Evolutionary conservation across 768 basidiomycete species (phyloP), one percentile per base, ranked within the genome.

Genomic region (Agaricus blazei): DNA sequence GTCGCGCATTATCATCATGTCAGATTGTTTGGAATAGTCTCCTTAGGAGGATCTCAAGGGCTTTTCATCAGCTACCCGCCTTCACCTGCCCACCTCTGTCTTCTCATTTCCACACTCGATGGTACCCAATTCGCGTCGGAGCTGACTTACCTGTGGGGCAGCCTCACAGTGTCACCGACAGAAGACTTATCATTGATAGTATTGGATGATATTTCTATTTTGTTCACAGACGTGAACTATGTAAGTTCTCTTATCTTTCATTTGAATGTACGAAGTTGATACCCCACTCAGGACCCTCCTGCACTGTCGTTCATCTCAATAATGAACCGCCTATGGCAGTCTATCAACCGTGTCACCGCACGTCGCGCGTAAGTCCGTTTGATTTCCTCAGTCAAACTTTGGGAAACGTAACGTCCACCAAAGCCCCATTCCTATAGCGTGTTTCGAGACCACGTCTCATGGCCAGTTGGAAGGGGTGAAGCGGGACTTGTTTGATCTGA

Each of bases 201-300:
- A 31, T 63, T 90, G 15, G 75, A 79, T 48, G 86, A 88, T 57
- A 74, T 76, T 0, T 87, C 86, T 2, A 62, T 70, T 6, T 87
- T 84, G 65, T 82, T 87, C 51, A 9, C 60, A 11, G 23, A 55
- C 31, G 31, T 46, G 4, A 49, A 58, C 14, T 14, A 15, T 42
- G 48, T 60, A 48, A 37, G 58, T 29, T 42, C 41, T 55, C 23
- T 48, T 57, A 62, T 34, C 52, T 53, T 60, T 8, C 43, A 38
- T 34, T 34, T 11, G 24, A 26, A 24, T 42, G 15, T n/a, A 19
- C 37, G 11, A 26, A 15, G 24, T 34, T 47, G 19, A 54, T 27
- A 12, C 11, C 3, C 5, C 2, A 15, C 7, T 37, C 36, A 55
- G 48, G 3, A 11, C 8, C 14, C 43, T 23, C 28, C 34, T 4